Evolutionary conservation across 805 yeast species (phyloP).

Genomic region (Sugiyamaella chiloensis): DNA sequence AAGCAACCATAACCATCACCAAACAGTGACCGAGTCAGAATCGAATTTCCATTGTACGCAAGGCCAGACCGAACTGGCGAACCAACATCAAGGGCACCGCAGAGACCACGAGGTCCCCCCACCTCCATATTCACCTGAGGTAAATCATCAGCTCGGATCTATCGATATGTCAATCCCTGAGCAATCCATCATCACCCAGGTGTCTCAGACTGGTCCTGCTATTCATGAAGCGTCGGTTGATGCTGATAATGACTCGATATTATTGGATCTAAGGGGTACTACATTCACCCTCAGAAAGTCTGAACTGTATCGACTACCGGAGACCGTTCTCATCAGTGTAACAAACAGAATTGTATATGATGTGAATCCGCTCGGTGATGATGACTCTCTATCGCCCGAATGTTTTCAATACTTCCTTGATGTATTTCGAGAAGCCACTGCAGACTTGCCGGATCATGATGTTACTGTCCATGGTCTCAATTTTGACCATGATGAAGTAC

Average conservation of each 20-base stretch:
- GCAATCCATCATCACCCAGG: conserved; percentile 64
- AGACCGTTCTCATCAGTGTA: conserved; percentile 77
- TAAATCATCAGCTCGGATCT: conserved; percentile 14
- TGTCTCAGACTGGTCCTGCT: conserved; percentile 24
- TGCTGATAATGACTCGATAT: conserved; percentile 47
- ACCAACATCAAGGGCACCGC: too few relatives aligned
- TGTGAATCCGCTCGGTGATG: conserved; percentile 70
- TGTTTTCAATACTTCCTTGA: conserved; percentile 82
- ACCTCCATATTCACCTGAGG: conserved; percentile 28
- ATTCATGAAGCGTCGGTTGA: conserved; percentile 23
- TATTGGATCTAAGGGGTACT: conserved; percentile 71
- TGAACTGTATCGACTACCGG: conserved; percentile 89
- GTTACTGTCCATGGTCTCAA: conserved; percentile 22
- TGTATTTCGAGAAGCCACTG: conserved; percentile 66
- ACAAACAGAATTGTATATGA: conserved; percentile 90
- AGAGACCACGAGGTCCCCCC: conserved; percentile 23
- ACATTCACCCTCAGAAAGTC: conserved; percentile 77
- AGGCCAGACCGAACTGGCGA: too few relatives aligned
- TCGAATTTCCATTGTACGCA: too few relatives aligned
- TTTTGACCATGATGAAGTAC: not conserved
- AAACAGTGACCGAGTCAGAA: too few relatives aligned
- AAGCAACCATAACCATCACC: too few relatives aligned
- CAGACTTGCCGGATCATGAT: conserved; percentile 43
- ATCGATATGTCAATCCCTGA: conserved; percentile 26
- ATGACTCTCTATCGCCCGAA: conserved; percentile 81